Conservation (phyloP, 1,284 basidiomycete genomes). For the Athelia sp. region DNA sequence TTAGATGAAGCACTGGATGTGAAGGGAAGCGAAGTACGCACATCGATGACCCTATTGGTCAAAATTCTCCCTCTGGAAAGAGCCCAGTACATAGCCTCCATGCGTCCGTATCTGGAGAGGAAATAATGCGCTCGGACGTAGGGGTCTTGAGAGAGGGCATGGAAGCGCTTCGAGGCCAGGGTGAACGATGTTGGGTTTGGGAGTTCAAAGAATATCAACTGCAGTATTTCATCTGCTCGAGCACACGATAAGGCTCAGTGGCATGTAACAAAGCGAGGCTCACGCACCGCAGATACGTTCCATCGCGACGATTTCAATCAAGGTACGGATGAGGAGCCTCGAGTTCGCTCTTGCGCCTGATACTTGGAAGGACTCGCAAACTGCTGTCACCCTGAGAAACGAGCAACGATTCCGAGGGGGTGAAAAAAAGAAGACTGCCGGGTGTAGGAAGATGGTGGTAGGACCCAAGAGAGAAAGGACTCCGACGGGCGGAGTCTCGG, state of each 20-base stretch:
- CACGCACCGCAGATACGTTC: slow-evolving; percentile 58
- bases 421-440: slow-evolving; percentile 4
- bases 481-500: no score
- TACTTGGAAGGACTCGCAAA: no score
- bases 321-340: slow-evolving; percentile 1
- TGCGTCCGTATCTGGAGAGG: slow-evolving; percentile 60
- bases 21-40: slow-evolving; percentile 31
- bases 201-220: slow-evolving; percentile 67
- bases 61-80: slow-evolving; percentile 62
- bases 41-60: slow-evolving; percentile 63
- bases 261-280: neutral
- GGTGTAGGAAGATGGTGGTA: neutral
- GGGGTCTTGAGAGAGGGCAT: slow-evolving; percentile 62
- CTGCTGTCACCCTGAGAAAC: no score
- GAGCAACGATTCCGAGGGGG: neutral
- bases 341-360: slow-evolving; percentile 8
- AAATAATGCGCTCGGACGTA: slow-evolving; percentile 74
- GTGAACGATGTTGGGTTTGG: slow-evolving; percentile 56
- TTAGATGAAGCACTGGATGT: slow-evolving; percentile 5
- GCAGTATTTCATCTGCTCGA: slow-evolving; percentile 62
- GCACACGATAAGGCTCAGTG: neutral
- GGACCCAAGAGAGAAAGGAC: no score
- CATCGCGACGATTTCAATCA: slow-evolving; percentile 30
- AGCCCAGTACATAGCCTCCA: slow-evolving; percentile 67
- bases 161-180: slow-evolving; percentile 50